Base-by-base conservation (phyloP, 1,284 basidiomycete species). In the Thelephora terrestris region DNA sequence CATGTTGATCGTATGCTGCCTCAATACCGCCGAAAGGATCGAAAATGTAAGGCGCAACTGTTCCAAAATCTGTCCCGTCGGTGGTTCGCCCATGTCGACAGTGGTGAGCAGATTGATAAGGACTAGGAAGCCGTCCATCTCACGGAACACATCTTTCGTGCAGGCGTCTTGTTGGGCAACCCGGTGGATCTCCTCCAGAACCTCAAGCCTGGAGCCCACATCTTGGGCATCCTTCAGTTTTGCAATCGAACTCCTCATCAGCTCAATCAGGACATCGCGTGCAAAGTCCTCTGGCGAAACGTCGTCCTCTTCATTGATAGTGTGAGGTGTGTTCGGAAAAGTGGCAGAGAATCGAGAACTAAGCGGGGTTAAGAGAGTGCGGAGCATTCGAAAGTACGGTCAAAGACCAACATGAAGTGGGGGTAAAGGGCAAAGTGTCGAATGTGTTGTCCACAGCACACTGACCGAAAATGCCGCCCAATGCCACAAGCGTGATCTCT, bases 121-220 rank as follows among this genome's bases (percentile, higher is more conserved):
- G 16, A 79, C 73, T 20, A 89, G 66, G 58, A 88, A 88, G 1
- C 87, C 87, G 53, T 90, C 87, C 58, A 84, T 69, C 58, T 87
- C 83, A 7, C 85, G 72, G 62, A 90, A 90, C 7, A 82, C 78
- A 49, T 83, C 79, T 61, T 81, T 85, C 7, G 84, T 84, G 47
- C 64, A 67, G 7, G 70, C 58, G 53, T 82, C 77, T 58, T 81
- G 74, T 14, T 70, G 62, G 68, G 85, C 70, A 17, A 80, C 74
- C 27, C 74, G 68, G 48, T 76, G 73, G 38, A 86, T 78, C 54
- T 83, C 80, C 17, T 65, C 65, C 47, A 86, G 63, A 21, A 76
- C 82, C 70, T 81, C 75, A 27, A 72, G 65, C 56, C 71, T 68
- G 3, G 67, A 67, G 36, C 62, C 57, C 38, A 69, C 54, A 44